Conservation (phyloP, 2,329 filamentous ascomycete genomes). For the Xylariales sp. region DNA sequence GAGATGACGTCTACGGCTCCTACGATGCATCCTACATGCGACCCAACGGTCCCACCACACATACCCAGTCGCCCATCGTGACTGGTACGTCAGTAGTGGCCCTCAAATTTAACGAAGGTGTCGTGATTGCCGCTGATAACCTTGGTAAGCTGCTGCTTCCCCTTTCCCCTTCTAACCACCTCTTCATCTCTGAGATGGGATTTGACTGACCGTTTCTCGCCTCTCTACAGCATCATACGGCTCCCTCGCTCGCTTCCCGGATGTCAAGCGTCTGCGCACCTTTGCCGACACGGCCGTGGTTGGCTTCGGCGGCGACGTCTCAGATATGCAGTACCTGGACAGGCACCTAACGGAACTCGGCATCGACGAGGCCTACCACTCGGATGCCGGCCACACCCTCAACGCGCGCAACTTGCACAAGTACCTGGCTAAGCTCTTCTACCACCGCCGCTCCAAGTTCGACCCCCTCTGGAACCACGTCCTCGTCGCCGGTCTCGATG, state of each 20-base stretch:
- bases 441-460: constrained; percentile 91
- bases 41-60: constrained; percentile 65
- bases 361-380: constrained; percentile 81
- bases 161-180: constrained; percentile 4
- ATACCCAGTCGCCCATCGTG: constrained; percentile 89
- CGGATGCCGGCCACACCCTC: constrained; percentile 49
- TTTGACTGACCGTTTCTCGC: background rate
- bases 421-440: constrained; percentile 93
- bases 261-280: constrained; percentile 89
- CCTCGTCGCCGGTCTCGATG: constrained; percentile 84
- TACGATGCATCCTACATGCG: constrained; percentile 88
- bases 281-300: constrained; percentile 83
- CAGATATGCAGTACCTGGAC: constrained; percentile 98
- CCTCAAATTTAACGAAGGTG: constrained; percentile 93
- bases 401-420: constrained; percentile 94
- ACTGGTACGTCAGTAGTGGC: constrained; percentile 95
- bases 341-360: constrained; percentile 82
- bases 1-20: constrained; percentile 93
- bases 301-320: constrained; percentile 95
- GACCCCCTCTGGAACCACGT: constrained; percentile 97
- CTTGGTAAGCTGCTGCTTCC: constrained; percentile 57
- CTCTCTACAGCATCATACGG: constrained; percentile 80
- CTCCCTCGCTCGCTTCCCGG: constrained; percentile 91
- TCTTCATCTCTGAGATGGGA: background rate
- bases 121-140: constrained; percentile 96